phyloP scores from a whole-genome alignment of 352 stramenopile genomes.

The Phytophthora sojae region DNA sequence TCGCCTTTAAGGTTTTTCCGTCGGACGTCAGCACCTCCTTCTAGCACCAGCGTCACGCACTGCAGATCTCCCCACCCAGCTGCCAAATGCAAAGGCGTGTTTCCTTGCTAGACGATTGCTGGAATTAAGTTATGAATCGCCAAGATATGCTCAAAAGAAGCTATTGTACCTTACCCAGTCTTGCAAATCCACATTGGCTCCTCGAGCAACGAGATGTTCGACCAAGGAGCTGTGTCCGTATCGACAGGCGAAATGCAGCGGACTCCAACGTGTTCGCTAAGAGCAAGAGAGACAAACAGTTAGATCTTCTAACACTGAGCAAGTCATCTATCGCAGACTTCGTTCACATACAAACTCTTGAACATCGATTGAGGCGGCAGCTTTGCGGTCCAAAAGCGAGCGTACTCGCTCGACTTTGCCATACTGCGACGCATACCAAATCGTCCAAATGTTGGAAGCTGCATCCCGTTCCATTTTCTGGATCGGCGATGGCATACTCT shows the following conservation, averaged over 20 bases:
- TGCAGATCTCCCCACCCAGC: slow-evolving; percentile 69
- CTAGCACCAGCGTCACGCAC: slow-evolving; percentile 64
- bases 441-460: slow-evolving; percentile 59
- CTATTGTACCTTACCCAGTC: slow-evolving; percentile 46
- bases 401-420: slow-evolving; percentile 61
- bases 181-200: slow-evolving; percentile 51
- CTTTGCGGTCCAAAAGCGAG: slow-evolving; percentile 56
- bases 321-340: background rate
- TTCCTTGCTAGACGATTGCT: slow-evolving; percentile 50
- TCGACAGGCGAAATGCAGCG: slow-evolving; percentile 68
- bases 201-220: slow-evolving; percentile 54
- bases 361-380: slow-evolving; percentile 50
- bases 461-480: slow-evolving; percentile 34
- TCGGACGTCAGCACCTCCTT: slow-evolving; percentile 47
- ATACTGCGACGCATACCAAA: slow-evolving; percentile 77
- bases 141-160: background rate
- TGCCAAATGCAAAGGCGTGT: slow-evolving; percentile 73
- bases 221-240: slow-evolving; percentile 60
- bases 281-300: slow-evolving; percentile 4
- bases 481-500: slow-evolving; percentile 32
- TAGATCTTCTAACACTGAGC: background rate
- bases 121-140: background rate
- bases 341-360: slow-evolving; percentile 54
- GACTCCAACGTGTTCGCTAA: slow-evolving; percentile 64
- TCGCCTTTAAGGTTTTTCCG: slow-evolving; percentile 42